Percentiles rank a stretch among this genome's conserved stretches.
Evolutionary conservation across 192 early-diverging fungal species (phyloP).

Genomic region (Physocladia obscura): DNA sequence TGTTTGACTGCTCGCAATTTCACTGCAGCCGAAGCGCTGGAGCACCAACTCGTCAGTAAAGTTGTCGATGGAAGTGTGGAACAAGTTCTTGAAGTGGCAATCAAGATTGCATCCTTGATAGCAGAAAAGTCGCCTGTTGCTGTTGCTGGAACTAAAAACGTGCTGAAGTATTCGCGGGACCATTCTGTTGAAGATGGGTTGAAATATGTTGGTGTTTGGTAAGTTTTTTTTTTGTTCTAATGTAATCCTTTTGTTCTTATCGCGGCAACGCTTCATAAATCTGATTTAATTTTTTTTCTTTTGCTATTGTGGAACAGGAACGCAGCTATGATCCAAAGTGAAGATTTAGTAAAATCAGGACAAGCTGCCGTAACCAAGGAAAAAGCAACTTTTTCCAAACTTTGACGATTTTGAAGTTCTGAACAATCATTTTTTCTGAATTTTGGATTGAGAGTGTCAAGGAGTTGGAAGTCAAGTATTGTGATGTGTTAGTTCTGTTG

Average conservation of each 20-base stretch:
- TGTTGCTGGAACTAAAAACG: constrained; percentile 79
- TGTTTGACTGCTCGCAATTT: constrained; percentile 81
- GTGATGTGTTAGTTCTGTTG: neutral
- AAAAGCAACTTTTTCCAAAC: constrained; percentile 49
- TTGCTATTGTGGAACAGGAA: constrained; percentile 35
- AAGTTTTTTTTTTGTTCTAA: neutral
- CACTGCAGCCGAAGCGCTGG: constrained; percentile 60
- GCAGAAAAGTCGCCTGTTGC: constrained; percentile 89
- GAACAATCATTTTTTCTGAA: neutral
- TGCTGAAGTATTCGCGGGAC: constrained; percentile 90
- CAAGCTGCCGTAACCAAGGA: constrained; percentile 49
- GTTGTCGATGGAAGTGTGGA: constrained; percentile 47
- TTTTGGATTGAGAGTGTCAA: neutral
- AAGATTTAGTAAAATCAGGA: constrained; percentile 43
- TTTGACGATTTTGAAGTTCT: constrained; percentile 31
- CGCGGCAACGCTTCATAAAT: neutral
- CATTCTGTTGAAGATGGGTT: constrained; percentile 88
- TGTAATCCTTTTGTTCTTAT: neutral
- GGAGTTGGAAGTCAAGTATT: neutral
- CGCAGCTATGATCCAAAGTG: too few relatives aligned
- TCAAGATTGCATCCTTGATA: constrained; percentile 72
- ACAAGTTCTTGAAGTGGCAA: constrained; percentile 47
- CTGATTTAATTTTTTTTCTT: neutral
- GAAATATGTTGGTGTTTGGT: constrained; percentile 82
- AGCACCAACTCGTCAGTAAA: constrained; percentile 61